Conservation (phyloP, 2,329 filamentous ascomycete species). For the Penicillium sp. region DNA sequence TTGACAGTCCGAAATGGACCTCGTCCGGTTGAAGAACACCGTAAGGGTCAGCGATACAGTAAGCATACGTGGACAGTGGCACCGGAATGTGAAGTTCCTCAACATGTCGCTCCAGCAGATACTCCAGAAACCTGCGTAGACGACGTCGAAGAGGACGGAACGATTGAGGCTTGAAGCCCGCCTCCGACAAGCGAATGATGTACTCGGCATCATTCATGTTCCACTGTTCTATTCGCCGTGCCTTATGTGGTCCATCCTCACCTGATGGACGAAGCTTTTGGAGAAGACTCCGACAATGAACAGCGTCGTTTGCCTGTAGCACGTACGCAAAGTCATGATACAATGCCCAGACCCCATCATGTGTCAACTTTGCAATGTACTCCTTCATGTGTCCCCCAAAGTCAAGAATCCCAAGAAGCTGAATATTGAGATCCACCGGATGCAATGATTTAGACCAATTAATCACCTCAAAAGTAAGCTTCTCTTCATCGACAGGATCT, state of each 20-base stretch:
- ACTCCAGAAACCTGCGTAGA: constrained; percentile 39
- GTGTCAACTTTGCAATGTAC: constrained; percentile 44
- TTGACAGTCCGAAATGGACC: constrained; percentile 56
- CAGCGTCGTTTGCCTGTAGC: constrained; percentile 31
- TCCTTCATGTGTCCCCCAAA: constrained; percentile 49
- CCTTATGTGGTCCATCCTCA: constrained; percentile 23
- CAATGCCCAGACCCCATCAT: constrained; percentile 36
- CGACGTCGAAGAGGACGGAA: constrained; percentile 43
- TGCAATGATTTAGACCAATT: constrained; percentile 46
- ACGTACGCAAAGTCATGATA: constrained; percentile 38
- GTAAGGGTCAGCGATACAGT: constrained; percentile 57
- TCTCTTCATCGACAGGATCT: constrained; percentile 36
- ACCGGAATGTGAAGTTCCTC: constrained; percentile 50
- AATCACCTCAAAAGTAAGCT: constrained; percentile 58
- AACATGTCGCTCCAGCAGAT: constrained; percentile 43
- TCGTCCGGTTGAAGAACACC: constrained; percentile 53
- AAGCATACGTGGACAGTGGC: constrained; percentile 52
- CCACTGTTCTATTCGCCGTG: constrained; percentile 37
- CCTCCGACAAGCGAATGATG: constrained; percentile 39
- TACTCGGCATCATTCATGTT: constrained; percentile 33
- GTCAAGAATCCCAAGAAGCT: constrained; percentile 55
- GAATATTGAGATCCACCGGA: constrained; percentile 51
- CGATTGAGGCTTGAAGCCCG: constrained; percentile 48
- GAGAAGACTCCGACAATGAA: constrained; percentile 37
- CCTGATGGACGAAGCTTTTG: constrained; percentile 30